A percentile compares a stretch with the other conserved stretches of the same genome.
phyloP scores from a whole-genome alignment of 768 basidiomycete genomes.

The Podaxis sp. region DNA sequence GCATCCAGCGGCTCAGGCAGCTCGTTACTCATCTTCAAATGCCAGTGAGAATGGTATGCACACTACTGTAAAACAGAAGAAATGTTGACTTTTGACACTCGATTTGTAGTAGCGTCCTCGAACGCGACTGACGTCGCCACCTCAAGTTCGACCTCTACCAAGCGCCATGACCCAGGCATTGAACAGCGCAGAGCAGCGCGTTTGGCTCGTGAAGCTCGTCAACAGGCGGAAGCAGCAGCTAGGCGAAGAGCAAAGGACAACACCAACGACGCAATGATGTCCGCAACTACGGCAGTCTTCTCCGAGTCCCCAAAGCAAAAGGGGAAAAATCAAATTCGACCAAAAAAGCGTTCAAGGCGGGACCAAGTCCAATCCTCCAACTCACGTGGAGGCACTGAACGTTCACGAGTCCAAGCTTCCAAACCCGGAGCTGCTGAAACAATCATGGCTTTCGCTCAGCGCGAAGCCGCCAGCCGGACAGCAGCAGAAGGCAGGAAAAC shows the following conservation, averaged over 20 bases:
- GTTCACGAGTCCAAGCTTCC: background rate
- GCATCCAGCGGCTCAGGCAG: background rate
- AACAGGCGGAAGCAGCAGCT: slow-evolving; percentile 2
- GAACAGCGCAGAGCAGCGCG: slow-evolving; percentile 21
- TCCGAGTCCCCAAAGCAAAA: background rate
- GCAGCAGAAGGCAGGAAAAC: background rate
- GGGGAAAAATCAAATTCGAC: background rate
- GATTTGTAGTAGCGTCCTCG: background rate
- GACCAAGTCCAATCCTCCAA: background rate
- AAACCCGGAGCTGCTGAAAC: slow-evolving; percentile 1
- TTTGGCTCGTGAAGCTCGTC: slow-evolving; percentile 20
- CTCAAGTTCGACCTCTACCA: background rate
- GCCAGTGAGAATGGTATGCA: background rate
- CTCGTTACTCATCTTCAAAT: background rate
- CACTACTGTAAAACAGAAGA: background rate
- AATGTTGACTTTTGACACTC: background rate
- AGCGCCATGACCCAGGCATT: slow-evolving; percentile 7
- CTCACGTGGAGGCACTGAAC: slow-evolving; percentile 8
- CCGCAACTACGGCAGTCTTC: background rate
- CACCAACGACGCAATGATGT: background rate
- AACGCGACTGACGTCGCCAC: background rate
- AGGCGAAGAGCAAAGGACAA: background rate
- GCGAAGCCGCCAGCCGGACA: background rate
- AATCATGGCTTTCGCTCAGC: slow-evolving; percentile 10
- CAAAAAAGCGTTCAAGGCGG: background rate